Percentiles rank a stretch among this genome's conserved stretches.
These are phyloP conservation scores for Fraxinus nigra DNA, from an alignment of 305 asterid genomes.

Conservation along the genomic window DNA sequence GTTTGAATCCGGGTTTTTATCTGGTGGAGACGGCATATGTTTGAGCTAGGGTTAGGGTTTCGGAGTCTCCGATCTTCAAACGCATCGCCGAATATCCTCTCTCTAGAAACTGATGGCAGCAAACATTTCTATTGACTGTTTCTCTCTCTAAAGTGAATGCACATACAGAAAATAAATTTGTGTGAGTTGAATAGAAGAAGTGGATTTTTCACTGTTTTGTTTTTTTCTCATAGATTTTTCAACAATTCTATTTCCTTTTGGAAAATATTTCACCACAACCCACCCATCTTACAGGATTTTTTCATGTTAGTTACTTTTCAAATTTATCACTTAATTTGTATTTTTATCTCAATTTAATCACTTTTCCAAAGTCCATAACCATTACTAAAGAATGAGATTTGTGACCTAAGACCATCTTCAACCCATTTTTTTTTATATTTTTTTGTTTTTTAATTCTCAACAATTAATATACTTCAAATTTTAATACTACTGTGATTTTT, in stretches of 20 bases:
- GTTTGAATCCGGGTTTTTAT: conserved; percentile 22
- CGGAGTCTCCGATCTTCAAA: conserved; percentile 15
- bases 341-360: not conserved
- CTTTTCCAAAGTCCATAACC: not conserved
- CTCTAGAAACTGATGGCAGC: conserved; percentile 13
- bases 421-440: too few species aligned
- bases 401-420: not conserved
- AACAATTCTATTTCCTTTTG: not conserved
- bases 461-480: not conserved
- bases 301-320: not conserved
- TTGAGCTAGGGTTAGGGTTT: conserved; percentile 39
- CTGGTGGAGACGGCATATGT: conserved; percentile 50
- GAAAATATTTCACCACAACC: not conserved
- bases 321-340: not conserved
- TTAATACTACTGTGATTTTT: not conserved
- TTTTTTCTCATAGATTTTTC: not conserved
- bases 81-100: conserved; percentile 13
- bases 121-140: conserved; percentile 3
- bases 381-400: not conserved
- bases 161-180: not conserved
- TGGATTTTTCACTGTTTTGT: not conserved
- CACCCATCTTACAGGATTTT: not conserved
- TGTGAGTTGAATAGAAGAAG: conserved; percentile 2
- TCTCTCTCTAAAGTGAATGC: not conserved
- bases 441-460: not conserved